Conservation (phyloP, 768 basidiomycete species). For the Trametopsis cervina region DNA sequence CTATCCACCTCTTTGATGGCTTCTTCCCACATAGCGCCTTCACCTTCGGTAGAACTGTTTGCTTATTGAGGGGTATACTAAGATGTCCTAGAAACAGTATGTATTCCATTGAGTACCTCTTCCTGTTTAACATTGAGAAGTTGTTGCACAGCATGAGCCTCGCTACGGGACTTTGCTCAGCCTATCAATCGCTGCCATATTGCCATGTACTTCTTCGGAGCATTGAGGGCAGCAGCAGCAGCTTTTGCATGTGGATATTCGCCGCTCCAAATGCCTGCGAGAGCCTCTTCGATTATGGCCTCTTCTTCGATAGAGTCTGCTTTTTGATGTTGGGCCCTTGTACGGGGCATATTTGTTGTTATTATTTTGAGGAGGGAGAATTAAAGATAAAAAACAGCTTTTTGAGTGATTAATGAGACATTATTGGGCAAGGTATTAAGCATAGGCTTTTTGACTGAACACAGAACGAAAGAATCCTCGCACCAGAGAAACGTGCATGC, state of each 20-base stretch:
- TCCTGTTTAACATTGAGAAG: slow-evolving; percentile 16
- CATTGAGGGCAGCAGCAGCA: background rate
- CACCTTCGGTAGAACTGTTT: slow-evolving; percentile 11
- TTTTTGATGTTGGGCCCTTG: background rate
- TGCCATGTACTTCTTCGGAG: background rate
- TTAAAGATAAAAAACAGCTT: too few relatives aligned
- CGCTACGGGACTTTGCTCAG: background rate
- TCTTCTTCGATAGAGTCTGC: background rate
- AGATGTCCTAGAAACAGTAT: slow-evolving; percentile 6
- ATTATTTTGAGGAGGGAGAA: too few relatives aligned
- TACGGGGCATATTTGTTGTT: too few relatives aligned
- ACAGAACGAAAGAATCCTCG: too few relatives aligned
- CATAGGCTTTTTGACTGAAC: too few relatives aligned
- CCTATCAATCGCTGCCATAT: slow-evolving; percentile 4
- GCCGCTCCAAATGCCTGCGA: background rate
- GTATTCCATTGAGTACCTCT: slow-evolving; percentile 17
- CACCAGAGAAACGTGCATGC: too few relatives aligned
- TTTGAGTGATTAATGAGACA: too few relatives aligned
- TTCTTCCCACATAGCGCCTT: slow-evolving; percentile 1
- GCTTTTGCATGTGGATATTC: background rate
- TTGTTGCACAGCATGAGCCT: slow-evolving; percentile 15
- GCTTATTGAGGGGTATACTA: slow-evolving; percentile 13
- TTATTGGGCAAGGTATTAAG: too few relatives aligned
- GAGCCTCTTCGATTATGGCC: background rate
- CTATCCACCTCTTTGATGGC: slow-evolving; percentile 14